A percentile compares a stretch with the other conserved stretches of the same genome.
These are phyloP conservation scores for Thalassiosira hispida DNA, from an alignment of 352 stramenopile species.

Conservation along the genomic window DNA sequence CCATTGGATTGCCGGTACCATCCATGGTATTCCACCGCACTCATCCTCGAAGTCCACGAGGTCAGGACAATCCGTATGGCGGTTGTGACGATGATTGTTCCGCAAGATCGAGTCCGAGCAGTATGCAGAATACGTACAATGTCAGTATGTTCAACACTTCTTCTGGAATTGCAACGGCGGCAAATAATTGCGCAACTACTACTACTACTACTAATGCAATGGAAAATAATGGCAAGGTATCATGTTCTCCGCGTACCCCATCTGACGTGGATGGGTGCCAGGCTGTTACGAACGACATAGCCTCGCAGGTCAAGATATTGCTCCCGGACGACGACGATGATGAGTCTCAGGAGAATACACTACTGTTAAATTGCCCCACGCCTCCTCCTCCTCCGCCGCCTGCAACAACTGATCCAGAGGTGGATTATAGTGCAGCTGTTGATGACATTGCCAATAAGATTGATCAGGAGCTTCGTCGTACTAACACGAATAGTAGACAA, in stretches of 20 bases:
- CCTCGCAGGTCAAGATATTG: constrained; percentile 8
- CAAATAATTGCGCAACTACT: neutral
- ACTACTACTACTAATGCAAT: neutral
- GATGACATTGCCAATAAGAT: constrained; percentile 28
- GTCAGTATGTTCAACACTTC: neutral
- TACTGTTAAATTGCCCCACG: neutral
- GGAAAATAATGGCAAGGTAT: neutral
- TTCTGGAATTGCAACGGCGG: neutral
- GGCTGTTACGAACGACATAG: neutral
- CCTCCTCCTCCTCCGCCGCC: too few relatives aligned
- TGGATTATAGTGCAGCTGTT: neutral
- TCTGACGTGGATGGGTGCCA: neutral
- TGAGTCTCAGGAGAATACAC: neutral
- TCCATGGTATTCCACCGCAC: constrained; percentile 46
- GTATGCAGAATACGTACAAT: constrained; percentile 13
- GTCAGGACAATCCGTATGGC: neutral
- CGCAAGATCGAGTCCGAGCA: neutral
- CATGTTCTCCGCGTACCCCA: neutral
- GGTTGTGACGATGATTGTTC: constrained; percentile 8
- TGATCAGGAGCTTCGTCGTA: constrained; percentile 34
- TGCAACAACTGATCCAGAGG: neutral
- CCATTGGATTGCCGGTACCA: constrained; percentile 19
- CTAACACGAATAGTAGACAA: constrained; percentile 4
- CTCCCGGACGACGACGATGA: neutral
- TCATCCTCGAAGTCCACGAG: constrained; percentile 11